Evolutionary conservation across 352 stramenopile species (phyloP), one percentile per base, ranked within the genome.

Genomic region (Phytophthora citrophthora): DNA sequence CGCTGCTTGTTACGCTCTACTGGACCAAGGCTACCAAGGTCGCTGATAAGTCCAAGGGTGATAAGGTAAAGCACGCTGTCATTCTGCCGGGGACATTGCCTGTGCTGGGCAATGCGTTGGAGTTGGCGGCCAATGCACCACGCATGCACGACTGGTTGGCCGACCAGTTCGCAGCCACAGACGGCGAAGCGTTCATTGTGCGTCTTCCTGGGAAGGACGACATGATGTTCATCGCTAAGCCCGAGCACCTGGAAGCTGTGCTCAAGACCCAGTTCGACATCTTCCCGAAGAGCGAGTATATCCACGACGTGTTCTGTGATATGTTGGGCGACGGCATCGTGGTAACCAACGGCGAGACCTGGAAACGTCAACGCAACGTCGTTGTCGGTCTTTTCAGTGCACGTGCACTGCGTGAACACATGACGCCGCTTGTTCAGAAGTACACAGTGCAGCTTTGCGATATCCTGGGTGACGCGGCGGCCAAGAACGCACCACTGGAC

Each of bases 231-330:
- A 72, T 84, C 24, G 64, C 62, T 34, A 82, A 81, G 38, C 76
- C 77, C 0, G 68, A 86, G 58, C 70, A 78, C 29, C 65, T 84
- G n/a, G 76, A 88, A 43, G 68, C 83, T 12, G 69, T 86, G 44
- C 64, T 83, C 23, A 84, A 81, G 57, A 84, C 74, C 16, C 79
- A 84, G 41, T 79, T 83, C 47, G 68, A 83, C 20, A 43, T 48
- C 46, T 86, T 88, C 47, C 67, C 68, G 38, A 85, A 84, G 55
- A 75, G 76, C 16, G 53, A 71, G 23, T 73, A 82, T 45, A 62
- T 82, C 38, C 63, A 71, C 54, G 64, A 81, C 27, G 61, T 81
- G 31, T 68, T 73, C 13, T 63, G 31, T 16, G 75, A 87, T 66
- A 49, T 87, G 29, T 47, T 83, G 32, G 75, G 75, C 46, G 62